Base-by-base conservation (phyloP, 2,329 filamentous ascomycete genomes). In the Reticulascus tulasneorum region DNA sequence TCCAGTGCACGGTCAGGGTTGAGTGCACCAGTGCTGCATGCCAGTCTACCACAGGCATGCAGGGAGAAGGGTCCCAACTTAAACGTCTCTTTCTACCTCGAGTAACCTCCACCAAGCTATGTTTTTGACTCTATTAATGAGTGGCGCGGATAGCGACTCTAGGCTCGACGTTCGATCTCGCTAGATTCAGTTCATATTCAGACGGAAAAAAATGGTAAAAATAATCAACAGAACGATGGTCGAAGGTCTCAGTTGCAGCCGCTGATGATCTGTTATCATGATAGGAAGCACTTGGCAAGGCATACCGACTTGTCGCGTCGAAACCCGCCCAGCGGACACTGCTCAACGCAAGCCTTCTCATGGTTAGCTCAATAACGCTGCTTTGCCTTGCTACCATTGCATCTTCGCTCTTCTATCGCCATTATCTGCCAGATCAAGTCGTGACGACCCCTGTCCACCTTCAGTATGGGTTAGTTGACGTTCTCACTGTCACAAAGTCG, bases 381-480 rank as follows among this genome's bases (percentile, higher is more conserved):
- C 59, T 77, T 17, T 59, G 60, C 12, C 48, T 75, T 9, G 71
- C 75, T 5, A 61, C 63, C 1, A 42, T 75, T 17, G 67, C 63
- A 11, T 77, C 77, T 20, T 54, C 68, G 3, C 47, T 74, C 3
- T 76, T 79, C 47, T 79, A 78, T 51, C 66, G 70, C 47, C 69
- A 67, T 45, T 77, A 75, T 45, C 60, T 80, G 2, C 76, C 76
- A 1, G 67, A 77, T 44, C 68, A 74, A 48, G 60, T 76, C 29
- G 64, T 73, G 13, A 66, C 66, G 0, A 54, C 67, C 25, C 74
- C 76, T 12, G 54, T 79, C 6, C 66, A 78, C 48, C 55, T 80
- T 7, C 76, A 79, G 53, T 80, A 79, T 57, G 72, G 75, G 74
- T 77, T 54, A 43, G 64, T 58, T 21, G 17, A 10, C 16, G 27